Evolutionary conservation across 2,329 filamentous ascomycete species (phyloP).

Genomic region (Neurospora crassa): DNA sequence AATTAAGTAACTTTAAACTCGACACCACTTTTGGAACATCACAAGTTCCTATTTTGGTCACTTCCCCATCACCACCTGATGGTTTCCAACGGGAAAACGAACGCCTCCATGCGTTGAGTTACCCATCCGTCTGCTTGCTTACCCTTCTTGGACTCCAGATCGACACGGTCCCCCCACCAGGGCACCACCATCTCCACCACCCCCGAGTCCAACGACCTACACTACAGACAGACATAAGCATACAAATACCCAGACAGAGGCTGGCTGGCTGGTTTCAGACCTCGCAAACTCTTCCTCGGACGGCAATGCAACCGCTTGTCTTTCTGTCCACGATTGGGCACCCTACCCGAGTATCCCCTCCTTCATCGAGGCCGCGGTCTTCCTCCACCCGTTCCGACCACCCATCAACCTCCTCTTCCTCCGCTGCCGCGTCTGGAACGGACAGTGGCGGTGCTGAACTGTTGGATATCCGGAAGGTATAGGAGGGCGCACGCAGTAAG

Average conservation of each 20-base stretch:
- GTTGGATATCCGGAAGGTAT: not conserved
- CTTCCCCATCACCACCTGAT: not conserved
- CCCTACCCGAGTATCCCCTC: not conserved
- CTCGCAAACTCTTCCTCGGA: not conserved
- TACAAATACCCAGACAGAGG: not conserved
- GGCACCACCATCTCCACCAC: not conserved
- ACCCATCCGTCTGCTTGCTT: not conserved
- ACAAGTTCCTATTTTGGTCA: not conserved
- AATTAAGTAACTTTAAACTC: not conserved
- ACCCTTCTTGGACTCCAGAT: not conserved
- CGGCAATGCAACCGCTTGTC: not conserved
- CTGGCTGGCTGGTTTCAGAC: not conserved
- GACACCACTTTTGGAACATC: not conserved
- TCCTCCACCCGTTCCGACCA: not conserved
- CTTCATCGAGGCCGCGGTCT: not conserved
- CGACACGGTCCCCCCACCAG: not conserved
- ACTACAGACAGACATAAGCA: not conserved
- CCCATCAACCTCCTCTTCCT: not conserved
- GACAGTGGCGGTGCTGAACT: not conserved
- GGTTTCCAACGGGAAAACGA: not conserved
- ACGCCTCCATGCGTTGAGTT: not conserved
- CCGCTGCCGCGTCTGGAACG: not conserved
- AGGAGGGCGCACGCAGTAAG: not conserved
- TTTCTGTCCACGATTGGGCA: not conserved
- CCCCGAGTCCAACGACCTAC: not conserved